These are phyloP conservation scores for Paraphoma chrysanthemicola DNA, from an alignment of 2,329 filamentous ascomycete genomes.

Conservation along the genomic window DNA sequence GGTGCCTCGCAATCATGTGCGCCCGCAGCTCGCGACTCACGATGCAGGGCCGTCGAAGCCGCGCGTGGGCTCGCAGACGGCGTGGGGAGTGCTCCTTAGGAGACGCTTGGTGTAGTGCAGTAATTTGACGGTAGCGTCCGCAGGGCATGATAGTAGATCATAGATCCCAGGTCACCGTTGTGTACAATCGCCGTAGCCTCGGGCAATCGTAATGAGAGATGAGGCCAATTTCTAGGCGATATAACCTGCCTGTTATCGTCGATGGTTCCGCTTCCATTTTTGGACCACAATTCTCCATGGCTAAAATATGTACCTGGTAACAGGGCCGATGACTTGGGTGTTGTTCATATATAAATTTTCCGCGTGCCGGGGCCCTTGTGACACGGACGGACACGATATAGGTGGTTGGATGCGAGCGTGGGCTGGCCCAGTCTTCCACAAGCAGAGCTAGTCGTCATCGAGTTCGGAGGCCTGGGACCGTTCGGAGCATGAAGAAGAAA, in stretches of 20 bases:
- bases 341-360: conserved; percentile 32
- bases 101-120: conserved; percentile 3
- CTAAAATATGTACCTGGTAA: conserved; percentile 33
- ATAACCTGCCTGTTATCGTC: conserved; percentile 46
- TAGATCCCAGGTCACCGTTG: conserved; percentile 29
- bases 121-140: conserved; percentile 28
- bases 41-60: conserved; percentile 14
- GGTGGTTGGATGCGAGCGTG: background rate
- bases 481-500: conserved; percentile 24
- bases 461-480: conserved; percentile 9
- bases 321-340: conserved; percentile 28
- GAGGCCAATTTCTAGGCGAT: conserved; percentile 39
- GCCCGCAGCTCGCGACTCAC: conserved; percentile 8
- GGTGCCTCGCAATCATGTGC: background rate
- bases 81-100: conserved; percentile 8
- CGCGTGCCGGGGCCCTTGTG: conserved; percentile 24
- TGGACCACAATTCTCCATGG: conserved; percentile 36
- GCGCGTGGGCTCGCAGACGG: conserved; percentile 8
- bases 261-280: conserved; percentile 44
- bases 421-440: background rate
- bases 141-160: conserved; percentile 19
- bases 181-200: conserved; percentile 27
- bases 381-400: conserved; percentile 23
- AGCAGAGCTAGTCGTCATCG: conserved; percentile 5
- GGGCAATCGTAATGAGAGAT: conserved; percentile 39